Evolutionary conservation across 345 rosid genomes (phyloP), one percentile per base, ranked within the genome.

Genomic region (Garcia nutans): DNA sequence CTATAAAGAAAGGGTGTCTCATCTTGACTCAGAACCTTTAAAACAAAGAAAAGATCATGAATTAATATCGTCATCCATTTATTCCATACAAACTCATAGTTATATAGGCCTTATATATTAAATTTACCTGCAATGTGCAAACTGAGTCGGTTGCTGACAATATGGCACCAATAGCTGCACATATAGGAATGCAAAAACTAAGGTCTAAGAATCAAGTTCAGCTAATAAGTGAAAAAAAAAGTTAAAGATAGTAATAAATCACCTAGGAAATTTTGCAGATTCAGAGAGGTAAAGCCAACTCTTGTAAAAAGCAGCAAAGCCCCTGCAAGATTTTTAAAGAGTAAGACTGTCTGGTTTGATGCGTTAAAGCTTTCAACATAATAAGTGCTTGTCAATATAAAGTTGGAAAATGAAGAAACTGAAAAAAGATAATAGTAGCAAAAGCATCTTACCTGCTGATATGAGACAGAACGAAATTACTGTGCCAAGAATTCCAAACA

Each of bases 1-100:
- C 96, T 89, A 78, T 91, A 91, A 63, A 91, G 93, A 80, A 89
- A 88, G 33, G 93, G 96, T 3, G 92, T 91, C 73, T 91, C 89
- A 59, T 91, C 96, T 86, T 91, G 96, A 86, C 70, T 89, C 65
- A 89, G 93, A 80, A 91, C 87, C 96, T 88, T 79, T 20, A 76
- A 63, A 50, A 63, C 28, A 22, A 59, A 61, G 24, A 72, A 77
- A 59, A 76, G 63, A 65, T 63, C 23, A 45, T 0, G 1, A 1
- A 17, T 76, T n/a, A 81, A 13, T 63, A 33, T 12, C 60, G 63
- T 54, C 6, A 47, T 37, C 12, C 44, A 28, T 37, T 10, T 60
- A 22, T 69, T 52, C 26, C 23, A 3, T 50, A 7, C 4, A 63
- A 61, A 1, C 49, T 56, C 59, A 54, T 37, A 28, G 20, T 33